Base-by-base conservation (phyloP, 2,329 filamentous ascomycete genomes). In the Pseudocercospora ulei region DNA sequence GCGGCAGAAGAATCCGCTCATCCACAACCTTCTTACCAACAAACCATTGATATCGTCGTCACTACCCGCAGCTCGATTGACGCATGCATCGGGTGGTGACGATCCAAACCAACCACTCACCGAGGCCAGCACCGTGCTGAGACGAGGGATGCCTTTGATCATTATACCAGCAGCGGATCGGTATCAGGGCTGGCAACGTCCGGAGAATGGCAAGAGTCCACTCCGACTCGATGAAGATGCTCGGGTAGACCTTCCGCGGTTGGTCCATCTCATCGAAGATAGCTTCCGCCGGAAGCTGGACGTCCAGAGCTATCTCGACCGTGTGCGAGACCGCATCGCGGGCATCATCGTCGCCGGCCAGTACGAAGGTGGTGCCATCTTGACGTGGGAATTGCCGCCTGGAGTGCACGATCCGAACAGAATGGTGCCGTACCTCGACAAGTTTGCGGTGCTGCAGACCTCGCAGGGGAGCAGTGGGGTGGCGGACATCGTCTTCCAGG, bases 1-100 rank as follows among this genome's bases (percentile, higher is more conserved):
- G 59, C 65, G 71, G 61, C 72, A 76, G 41, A 74, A 74, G 55
- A 98, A 98, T 53, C 86, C 87, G 0, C 68, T 98, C 1, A 90
- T 98, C 29, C 86, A 98, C 62, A 96, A 95, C 54, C 75, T 98
- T 1, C 72, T 98, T 6, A 98, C 90, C 1, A 90, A 98, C 63
- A 92, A 94, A 55, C 88, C 90, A 0, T 74, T 87, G 8, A 81
- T 86, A 49, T 96, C 90, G 1, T 90, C 90, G 1, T 98, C 90
- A 0, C 68, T 98, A 0, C 90, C 90, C 0, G 70, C 78, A 4
- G 74, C 78, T 25, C 72, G 82, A 33, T 71, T 85, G 19, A 55
- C 59, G 1, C 55, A 62, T 0, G 18, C 36, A 3, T 17, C 24
- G 5, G 39, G 41, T 3, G 35, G 51, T 58, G 22, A 53, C 12